Conservation (phyloP, 768 basidiomycete genomes). For the Russula compacta region DNA sequence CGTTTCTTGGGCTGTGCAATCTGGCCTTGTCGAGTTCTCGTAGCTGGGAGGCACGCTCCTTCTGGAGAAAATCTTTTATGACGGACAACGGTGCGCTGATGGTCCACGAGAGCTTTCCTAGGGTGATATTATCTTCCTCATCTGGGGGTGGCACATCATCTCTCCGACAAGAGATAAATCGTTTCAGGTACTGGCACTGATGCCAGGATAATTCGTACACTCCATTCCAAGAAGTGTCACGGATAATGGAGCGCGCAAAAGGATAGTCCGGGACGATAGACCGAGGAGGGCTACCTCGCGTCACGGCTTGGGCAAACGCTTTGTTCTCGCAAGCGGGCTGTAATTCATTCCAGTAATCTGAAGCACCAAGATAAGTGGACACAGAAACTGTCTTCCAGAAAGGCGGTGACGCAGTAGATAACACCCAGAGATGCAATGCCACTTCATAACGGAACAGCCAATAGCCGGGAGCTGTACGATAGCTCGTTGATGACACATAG, state of each 20-base stretch:
- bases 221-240: slow-evolving; percentile 49
- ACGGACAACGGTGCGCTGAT: slow-evolving; percentile 46
- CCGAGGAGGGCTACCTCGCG: slow-evolving; percentile 20
- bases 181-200: slow-evolving; percentile 56
- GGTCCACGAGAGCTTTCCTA: slow-evolving; percentile 43
- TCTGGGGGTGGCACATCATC: slow-evolving; percentile 42
- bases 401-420: slow-evolving; percentile 40
- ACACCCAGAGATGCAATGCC: slow-evolving; percentile 53
- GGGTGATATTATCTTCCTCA: slow-evolving; percentile 31
- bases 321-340: slow-evolving; percentile 37
- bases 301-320: slow-evolving; percentile 23
- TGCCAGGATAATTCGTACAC: slow-evolving; percentile 56
- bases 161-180: slow-evolving; percentile 36
- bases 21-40: slow-evolving; percentile 20
- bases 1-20: slow-evolving; percentile 4
- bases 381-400: slow-evolving; percentile 47
- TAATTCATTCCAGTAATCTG: slow-evolving; percentile 51
- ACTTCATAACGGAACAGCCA: slow-evolving; percentile 53
- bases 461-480: slow-evolving; percentile 45
- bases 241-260: slow-evolving; percentile 46
- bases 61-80: slow-evolving; percentile 38
- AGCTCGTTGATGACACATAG: slow-evolving; percentile 37
- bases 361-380: slow-evolving; percentile 31
- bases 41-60: slow-evolving; percentile 23
- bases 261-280: slow-evolving; percentile 24